A percentile compares a stretch with the other conserved stretches of the same genome.
Evolutionary conservation across 1,284 basidiomycete genomes (phyloP).

Genomic region (Ustilago shanxiensis): DNA sequence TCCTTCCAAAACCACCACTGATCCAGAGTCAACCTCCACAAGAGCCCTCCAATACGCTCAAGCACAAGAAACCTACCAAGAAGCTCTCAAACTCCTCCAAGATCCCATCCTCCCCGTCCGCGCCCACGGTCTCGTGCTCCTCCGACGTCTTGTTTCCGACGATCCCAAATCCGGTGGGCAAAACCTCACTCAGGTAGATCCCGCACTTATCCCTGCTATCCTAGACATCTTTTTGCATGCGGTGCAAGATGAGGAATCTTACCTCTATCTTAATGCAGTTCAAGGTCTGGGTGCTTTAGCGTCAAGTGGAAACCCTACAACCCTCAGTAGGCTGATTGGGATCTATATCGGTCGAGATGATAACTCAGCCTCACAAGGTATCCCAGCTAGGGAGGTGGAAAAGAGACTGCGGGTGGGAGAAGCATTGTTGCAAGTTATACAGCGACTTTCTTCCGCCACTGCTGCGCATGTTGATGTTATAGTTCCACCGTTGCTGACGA

Average conservation of each 20-base stretch:
- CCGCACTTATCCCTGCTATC: constrained; percentile 80
- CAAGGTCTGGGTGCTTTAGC: constrained; percentile 80
- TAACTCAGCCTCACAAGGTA: constrained; percentile 13
- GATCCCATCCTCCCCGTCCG: constrained; percentile 95
- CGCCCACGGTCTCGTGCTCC: constrained; percentile 79
- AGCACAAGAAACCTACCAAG: constrained; percentile 76
- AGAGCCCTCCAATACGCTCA: constrained; percentile 61
- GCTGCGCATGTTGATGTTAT: constrained; percentile 71
- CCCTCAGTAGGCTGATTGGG: constrained; percentile 49
- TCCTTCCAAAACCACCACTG: background rate
- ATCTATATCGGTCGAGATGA: constrained; percentile 60
- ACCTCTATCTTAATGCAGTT: constrained; percentile 92
- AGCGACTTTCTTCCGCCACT: constrained; percentile 80
- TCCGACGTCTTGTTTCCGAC: constrained; percentile 59
- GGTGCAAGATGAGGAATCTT: constrained; percentile 91
- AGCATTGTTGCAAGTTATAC: constrained; percentile 83
- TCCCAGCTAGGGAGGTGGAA: constrained; percentile 78
- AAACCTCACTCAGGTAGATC: constrained; percentile 37
- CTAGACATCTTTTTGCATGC: constrained; percentile 87
- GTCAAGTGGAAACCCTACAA: constrained; percentile 36
- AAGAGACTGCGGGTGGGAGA: constrained; percentile 86
- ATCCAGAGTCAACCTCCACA: constrained; percentile 51
- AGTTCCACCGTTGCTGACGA: constrained; percentile 55
- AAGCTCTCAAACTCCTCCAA: constrained; percentile 86
- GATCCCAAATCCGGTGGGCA: constrained; percentile 31